Percentiles rank a stretch among this genome's conserved stretches.
Conservation (phyloP, 139 green algal species). For the Axilococcus clingmanii region DNA sequence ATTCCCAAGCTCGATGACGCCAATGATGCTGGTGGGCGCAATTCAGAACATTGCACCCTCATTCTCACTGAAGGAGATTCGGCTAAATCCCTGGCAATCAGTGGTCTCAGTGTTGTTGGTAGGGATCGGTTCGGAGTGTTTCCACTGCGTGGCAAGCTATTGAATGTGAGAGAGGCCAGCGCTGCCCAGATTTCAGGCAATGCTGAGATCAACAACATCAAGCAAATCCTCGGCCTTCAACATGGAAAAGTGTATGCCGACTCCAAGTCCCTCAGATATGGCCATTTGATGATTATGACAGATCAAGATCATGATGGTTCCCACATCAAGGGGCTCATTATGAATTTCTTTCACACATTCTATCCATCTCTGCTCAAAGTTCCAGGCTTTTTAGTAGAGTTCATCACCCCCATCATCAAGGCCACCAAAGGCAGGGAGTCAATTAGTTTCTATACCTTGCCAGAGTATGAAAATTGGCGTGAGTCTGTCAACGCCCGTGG, state of each 20-base stretch:
- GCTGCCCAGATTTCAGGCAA: slow-evolving; percentile 87
- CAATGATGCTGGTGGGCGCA: slow-evolving; percentile 86
- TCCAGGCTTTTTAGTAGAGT: slow-evolving; percentile 93
- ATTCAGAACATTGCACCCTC: slow-evolving; percentile 89
- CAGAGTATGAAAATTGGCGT: slow-evolving; percentile 97
- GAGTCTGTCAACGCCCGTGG: slow-evolving; percentile 44
- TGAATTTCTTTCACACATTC: slow-evolving; percentile 99
- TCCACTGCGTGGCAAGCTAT: slow-evolving; percentile 94
- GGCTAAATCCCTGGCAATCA: slow-evolving; percentile 93
- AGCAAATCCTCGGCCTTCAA: slow-evolving; percentile 96
- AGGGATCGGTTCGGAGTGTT: slow-evolving; percentile 96
- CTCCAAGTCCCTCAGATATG: slow-evolving; percentile 89
- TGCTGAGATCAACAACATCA: slow-evolving; percentile 95
- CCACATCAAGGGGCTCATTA: slow-evolving; percentile 99
- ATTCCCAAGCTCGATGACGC: slow-evolving; percentile 97
- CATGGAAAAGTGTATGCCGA: slow-evolving; percentile 73
- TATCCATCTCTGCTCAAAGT: slow-evolving; percentile 92
- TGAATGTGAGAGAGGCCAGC: slow-evolving; percentile 96
- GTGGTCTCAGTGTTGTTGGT: slow-evolving; percentile 87
- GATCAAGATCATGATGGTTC: slow-evolving; percentile 98
- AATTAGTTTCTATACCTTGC: slow-evolving; percentile 94
- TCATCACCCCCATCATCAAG: slow-evolving; percentile 99
- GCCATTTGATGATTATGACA: slow-evolving; percentile 99
- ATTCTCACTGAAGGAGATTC: slow-evolving; percentile 99
- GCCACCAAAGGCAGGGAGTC: slow-evolving; percentile 70